Conservation (phyloP, 2,329 filamentous ascomycete genomes). For the Arthrobotrys sphaeroides region DNA sequence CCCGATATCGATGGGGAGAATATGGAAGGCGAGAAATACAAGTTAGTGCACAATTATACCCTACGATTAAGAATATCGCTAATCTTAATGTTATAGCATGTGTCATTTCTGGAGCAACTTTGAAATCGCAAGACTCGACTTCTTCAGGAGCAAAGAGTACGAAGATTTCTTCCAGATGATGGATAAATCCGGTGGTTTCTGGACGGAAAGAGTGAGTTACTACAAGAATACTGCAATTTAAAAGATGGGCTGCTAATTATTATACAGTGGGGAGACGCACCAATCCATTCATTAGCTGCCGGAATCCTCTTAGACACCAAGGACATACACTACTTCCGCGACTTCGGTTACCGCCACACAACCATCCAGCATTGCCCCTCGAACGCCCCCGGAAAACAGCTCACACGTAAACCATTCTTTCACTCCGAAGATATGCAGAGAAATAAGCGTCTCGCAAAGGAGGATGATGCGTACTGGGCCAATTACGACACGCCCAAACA, state of each 20-base stretch:
- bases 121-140: slow-evolving; percentile 92
- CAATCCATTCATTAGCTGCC: slow-evolving; percentile 95
- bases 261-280: slow-evolving; percentile 94
- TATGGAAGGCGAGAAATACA: slow-evolving; percentile 98
- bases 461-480: slow-evolving; percentile 97
- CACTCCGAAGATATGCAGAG: slow-evolving; percentile 74
- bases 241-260: slow-evolving; percentile 55
- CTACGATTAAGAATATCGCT: not conserved
- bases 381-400: slow-evolving; percentile 88
- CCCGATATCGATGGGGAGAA: slow-evolving; percentile 86
- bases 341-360: slow-evolving; percentile 97
- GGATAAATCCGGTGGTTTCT: slow-evolving; percentile 97
- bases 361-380: slow-evolving; percentile 98
- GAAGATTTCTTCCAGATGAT: slow-evolving; percentile 99
- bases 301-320: slow-evolving; percentile 81
- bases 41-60: slow-evolving; percentile 61
- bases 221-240: not conserved
- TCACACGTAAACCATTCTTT: slow-evolving; percentile 80
- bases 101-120: slow-evolving; percentile 99
- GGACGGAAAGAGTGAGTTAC: slow-evolving; percentile 91
- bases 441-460: slow-evolving; percentile 82
- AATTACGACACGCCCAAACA: slow-evolving; percentile 85
- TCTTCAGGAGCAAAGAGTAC: slow-evolving; percentile 97
- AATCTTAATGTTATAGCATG: slow-evolving; percentile 68
- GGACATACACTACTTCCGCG: slow-evolving; percentile 98